Base-by-base conservation (phyloP, 768 basidiomycete species). In the Leucogyrophana mollusca region DNA sequence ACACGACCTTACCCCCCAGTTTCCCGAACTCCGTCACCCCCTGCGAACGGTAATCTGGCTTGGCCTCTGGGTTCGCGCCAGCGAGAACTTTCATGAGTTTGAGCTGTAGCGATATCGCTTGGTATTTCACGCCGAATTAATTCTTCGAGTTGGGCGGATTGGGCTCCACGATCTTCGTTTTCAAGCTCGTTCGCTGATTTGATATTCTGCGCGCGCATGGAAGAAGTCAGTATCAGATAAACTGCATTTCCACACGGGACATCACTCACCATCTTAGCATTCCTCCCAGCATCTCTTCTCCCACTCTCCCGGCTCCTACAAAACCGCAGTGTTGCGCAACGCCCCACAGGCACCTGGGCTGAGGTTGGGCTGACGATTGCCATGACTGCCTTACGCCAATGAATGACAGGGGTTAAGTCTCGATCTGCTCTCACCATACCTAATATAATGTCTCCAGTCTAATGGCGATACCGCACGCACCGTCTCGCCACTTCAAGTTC, bases 111-210 rank as follows among this genome's bases (percentile, higher is more conserved):
- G 2, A 99, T 79, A 68, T 99, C 96, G 54, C 92, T 81, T 0
- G 96, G 96, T 16, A 94, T 95, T 11, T 95, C 96, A 45, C 96
- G 74, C 37, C 96, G 82, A 48, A 99, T 97, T 32, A 98, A 81
- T 64, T 99, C 96, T 67, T 99, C 96, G n/a, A 99, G 76, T 73
- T 99, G 97, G 0, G 96, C 96, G 0, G 87, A 85, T 62, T 99
- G 95, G 0, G 95, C 96, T 49, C 83, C 85, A 10, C 96, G 79
- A 62, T 99, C 96, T 62, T 98, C 96, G 49, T 83, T 85, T 61
- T 99, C 96, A 2, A 99, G 80, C 65, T 99, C 95, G 46, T 94
- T 91, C 0, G 96, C 94, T 0, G 90, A 85, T 73, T 97, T 98
- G 22, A 99, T 73, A 53, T 86, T 90, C 90, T 94, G 56, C 5